These are phyloP conservation scores for Pulveroboletus frians DNA, from an alignment of 768 basidiomycete species.

Conservation along the genomic window DNA sequence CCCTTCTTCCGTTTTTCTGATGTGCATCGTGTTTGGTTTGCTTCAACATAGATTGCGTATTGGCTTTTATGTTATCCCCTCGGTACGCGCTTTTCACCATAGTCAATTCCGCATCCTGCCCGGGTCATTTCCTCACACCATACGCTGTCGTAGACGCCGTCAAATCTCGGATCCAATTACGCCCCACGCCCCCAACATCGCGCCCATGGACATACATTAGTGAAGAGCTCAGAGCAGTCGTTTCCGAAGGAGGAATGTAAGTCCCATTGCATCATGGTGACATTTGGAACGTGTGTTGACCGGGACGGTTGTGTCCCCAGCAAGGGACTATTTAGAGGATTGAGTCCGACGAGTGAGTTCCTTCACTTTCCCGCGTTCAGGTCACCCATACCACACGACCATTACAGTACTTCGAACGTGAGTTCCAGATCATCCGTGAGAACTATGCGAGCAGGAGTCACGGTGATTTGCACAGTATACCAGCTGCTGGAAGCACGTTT, in stretches of 20 bases:
- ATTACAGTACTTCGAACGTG: conserved; percentile 59
- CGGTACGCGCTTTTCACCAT: conserved; percentile 35
- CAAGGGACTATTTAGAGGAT: conserved; percentile 62
- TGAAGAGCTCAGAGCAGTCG: conserved; percentile 58
- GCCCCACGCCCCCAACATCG: conserved; percentile 64
- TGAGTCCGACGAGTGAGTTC: conserved; percentile 70
- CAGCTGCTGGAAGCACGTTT: conserved; percentile 88
- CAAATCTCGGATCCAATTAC: conserved; percentile 86
- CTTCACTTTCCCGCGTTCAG: not conserved
- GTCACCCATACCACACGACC: not conserved
- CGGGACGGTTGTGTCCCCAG: conserved; percentile 17
- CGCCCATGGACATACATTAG: conserved; percentile 74
- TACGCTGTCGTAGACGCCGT: conserved; percentile 61
- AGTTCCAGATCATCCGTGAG: not conserved
- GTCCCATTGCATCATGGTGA: conserved; percentile 24
- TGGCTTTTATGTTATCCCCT: conserved; percentile 94
- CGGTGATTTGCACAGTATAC: conserved; percentile 51
- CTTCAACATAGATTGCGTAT: conserved; percentile 33
- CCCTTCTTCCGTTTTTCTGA: not conserved
- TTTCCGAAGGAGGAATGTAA: conserved; percentile 70
- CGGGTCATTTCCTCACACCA: not conserved
- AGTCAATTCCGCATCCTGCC: not conserved
- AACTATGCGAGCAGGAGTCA: not conserved
- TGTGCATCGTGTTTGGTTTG: not conserved
- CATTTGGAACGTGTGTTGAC: not conserved